phyloP scores from a whole-genome alignment of 1,284 basidiomycete genomes.

The Puccinia coronata region DNA sequence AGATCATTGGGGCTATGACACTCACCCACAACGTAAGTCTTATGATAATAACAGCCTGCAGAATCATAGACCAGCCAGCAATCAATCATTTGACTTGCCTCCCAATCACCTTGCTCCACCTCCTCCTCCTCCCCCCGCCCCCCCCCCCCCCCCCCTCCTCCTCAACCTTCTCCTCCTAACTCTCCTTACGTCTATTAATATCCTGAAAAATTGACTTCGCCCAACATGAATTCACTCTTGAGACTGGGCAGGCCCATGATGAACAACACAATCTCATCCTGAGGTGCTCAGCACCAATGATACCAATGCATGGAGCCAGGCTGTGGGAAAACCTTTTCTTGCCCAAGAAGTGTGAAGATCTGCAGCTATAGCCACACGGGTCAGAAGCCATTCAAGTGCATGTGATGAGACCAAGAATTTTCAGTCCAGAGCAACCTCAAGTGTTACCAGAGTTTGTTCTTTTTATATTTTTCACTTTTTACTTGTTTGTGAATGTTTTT shows the following conservation, averaged over 20 bases:
- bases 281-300: conserved; percentile 11
- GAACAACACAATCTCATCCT: not conserved
- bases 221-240: not conserved
- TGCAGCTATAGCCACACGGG: conserved; percentile 45
- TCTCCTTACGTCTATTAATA: too few species aligned
- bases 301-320: conserved; percentile 39
- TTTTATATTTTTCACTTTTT: not conserved
- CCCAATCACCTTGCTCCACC: not conserved
- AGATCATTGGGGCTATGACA: not conserved
- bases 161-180: too few species aligned
- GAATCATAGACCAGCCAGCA: not conserved
- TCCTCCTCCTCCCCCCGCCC: too few species aligned
- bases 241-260: not conserved
- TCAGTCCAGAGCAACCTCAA: conserved; percentile 49
- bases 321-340: conserved; percentile 46
- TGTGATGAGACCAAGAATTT: conserved; percentile 43
- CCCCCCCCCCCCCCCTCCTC: too few species aligned
- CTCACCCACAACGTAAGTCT: not conserved
- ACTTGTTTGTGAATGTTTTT: not conserved
- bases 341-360: conserved; percentile 40
- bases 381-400: conserved; percentile 48
- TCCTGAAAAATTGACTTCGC: not conserved
- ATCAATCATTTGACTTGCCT: not conserved
- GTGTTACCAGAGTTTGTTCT: conserved; percentile 41
- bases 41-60: not conserved